Conservation (phyloP, 345 rosid genomes). For the Clausena lansium region DNA sequence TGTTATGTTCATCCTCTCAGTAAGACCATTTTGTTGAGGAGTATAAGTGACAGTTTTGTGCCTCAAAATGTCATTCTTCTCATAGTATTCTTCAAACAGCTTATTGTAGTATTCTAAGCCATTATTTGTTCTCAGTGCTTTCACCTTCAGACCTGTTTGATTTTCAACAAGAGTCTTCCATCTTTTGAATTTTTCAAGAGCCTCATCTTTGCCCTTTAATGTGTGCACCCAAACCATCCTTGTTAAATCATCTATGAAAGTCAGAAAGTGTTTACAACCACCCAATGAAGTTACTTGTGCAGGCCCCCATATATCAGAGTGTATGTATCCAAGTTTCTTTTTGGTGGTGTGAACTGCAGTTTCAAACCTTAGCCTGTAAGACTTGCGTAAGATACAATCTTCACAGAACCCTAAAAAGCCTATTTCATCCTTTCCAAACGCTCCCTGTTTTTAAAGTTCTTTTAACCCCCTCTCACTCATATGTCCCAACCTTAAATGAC, state of each 20-base stretch:
- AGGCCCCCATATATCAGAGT: too few relatives aligned
- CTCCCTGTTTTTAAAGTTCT: rapidly evolving
- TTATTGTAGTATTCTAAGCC: background rate
- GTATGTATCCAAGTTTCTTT: background rate
- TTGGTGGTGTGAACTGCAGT: background rate
- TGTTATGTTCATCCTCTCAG: background rate
- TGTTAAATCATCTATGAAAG: too few relatives aligned
- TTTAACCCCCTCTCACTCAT: background rate
- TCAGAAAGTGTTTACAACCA: too few relatives aligned
- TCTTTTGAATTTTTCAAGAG: too few relatives aligned
- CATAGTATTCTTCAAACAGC: rapidly evolving
- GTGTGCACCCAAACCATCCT: too few relatives aligned
- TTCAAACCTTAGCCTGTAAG: background rate
- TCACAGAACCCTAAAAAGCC: too few relatives aligned
- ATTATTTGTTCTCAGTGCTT: too few relatives aligned
- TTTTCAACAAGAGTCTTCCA: too few relatives aligned
- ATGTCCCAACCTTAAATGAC: background rate
- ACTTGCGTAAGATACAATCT: background rate
- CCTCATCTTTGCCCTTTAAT: too few relatives aligned
- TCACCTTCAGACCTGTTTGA: background rate
- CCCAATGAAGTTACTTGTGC: rapidly evolving
- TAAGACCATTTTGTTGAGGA: background rate
- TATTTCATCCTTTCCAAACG: too few relatives aligned
- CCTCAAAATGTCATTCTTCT: background rate
- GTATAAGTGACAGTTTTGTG: background rate